Evolutionary conservation across 106 monocot species (phyloP).

Genomic region (Acorus calamus): DNA sequence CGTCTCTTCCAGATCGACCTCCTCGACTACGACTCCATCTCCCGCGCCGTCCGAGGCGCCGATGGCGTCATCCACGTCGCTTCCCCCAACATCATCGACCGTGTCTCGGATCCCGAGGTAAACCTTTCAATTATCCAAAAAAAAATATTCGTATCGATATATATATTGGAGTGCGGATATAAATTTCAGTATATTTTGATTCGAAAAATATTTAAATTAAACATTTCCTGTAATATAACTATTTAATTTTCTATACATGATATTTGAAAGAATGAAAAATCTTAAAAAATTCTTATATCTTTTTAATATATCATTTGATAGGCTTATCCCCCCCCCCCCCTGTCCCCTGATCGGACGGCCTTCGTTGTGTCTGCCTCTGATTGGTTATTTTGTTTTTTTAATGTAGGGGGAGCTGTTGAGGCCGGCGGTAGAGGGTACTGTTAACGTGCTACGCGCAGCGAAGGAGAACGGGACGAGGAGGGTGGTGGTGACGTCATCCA

Average conservation of each 20-base stretch:
- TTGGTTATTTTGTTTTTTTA: background rate
- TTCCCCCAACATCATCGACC: conserved; percentile 21
- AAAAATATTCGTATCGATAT: too few relatives aligned
- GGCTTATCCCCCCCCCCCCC: background rate
- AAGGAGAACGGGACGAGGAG: conserved; percentile 51
- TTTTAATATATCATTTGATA: background rate
- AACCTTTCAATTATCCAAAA: too few relatives aligned
- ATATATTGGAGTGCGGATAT: too few relatives aligned
- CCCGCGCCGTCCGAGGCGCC: conserved; percentile 8
- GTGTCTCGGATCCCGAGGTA: conserved; percentile 66
- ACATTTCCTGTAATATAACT: too few relatives aligned
- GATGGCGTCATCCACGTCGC: conserved; percentile 23
- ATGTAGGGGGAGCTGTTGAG: conserved; percentile 54
- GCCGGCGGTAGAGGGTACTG: conserved; percentile 85
- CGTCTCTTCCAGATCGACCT: conserved; percentile 25
- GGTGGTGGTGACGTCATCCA: conserved; percentile 84
- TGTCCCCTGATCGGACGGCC: too few relatives aligned
- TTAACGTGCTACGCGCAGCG: conserved; percentile 77
- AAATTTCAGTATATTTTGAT: too few relatives aligned
- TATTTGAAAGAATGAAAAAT: too few relatives aligned
- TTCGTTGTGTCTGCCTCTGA: background rate
- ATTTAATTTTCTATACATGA: too few relatives aligned
- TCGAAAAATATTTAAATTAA: too few relatives aligned
- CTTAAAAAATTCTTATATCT: too few relatives aligned
- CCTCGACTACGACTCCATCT: conserved; percentile 14